A percentile compares a stretch with the other conserved stretches of the same genome.
Evolutionary conservation across 1,284 basidiomycete species (phyloP).

Genomic region (Tetrapyrgos nigripes): DNA sequence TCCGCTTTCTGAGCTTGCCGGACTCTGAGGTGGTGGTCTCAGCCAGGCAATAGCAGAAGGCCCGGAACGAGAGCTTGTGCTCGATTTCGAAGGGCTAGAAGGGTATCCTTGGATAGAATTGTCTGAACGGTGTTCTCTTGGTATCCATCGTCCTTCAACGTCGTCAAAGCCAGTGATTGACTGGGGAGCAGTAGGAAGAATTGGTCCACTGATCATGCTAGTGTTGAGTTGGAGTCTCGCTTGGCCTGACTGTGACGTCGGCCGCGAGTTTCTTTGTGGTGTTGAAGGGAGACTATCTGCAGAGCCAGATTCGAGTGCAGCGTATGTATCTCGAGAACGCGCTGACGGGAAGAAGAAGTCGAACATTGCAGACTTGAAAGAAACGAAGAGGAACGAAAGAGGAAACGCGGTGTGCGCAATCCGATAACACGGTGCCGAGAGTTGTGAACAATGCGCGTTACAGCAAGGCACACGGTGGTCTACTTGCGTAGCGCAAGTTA

Average conservation of each 20-base stretch:
- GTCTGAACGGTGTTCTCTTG: not conserved
- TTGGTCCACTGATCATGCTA: slow-evolving; percentile 40
- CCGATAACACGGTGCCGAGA: not conserved
- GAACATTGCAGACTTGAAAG: not conserved
- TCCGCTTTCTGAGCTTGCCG: slow-evolving; percentile 8
- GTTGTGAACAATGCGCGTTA: not conserved
- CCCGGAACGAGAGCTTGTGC: slow-evolving; percentile 27
- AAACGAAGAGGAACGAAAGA: not conserved
- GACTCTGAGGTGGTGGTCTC: slow-evolving; percentile 18
- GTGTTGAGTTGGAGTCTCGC: slow-evolving; percentile 22
- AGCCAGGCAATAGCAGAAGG: slow-evolving; percentile 48
- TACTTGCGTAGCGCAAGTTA: too few relatives aligned
- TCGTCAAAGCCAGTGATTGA: slow-evolving; percentile 39
- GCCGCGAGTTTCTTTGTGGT: not conserved
- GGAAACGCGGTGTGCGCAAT: not conserved
- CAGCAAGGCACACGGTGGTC: too few relatives aligned
- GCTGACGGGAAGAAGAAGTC: not conserved
- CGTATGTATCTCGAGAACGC: not conserved
- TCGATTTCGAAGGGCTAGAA: slow-evolving; percentile 14
- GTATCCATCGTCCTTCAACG: slow-evolving; percentile 15
- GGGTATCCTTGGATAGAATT: slow-evolving; percentile 1
- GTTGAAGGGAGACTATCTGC: not conserved
- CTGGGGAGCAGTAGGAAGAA: slow-evolving; percentile 34
- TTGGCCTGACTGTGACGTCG: not conserved
- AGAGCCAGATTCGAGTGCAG: not conserved